Base-by-base conservation (phyloP, 768 basidiomycete genomes). In the Coprinopsis cinerea region DNA sequence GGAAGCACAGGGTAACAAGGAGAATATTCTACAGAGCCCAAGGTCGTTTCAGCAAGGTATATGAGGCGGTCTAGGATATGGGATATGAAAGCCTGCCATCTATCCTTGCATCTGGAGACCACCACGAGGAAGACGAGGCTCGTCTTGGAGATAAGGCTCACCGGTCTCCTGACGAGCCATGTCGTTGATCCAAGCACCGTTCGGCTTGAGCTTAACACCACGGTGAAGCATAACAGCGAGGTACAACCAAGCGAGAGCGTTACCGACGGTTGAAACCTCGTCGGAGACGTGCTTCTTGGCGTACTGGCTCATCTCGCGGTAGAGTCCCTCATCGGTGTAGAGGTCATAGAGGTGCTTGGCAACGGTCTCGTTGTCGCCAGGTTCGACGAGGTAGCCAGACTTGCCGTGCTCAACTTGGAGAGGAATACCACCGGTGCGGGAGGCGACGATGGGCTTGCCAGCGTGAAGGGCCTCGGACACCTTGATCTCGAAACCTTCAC, bases 401-500 rank as follows among this genome's bases (percentile, higher is more conserved):
- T 90, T 84, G 47, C 91, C 92, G 56, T 96, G 70, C 57, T 81
- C 80, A 55, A 96, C 79, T 63, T 97, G 94, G 41, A 96, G 81
- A 35, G 94, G 94, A 61, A 97, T 95, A 57, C 93, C 93, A 51
- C 94, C 94, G 3, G 94, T 94, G 50, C 75, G 75, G 45, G 76
- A 83, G 6, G 89, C 89, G 59, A 97, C 78, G 60, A 94, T 76
- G 26, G 92, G 92, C 55, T 88, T 87, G 53, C 88, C 88, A 25
- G 90, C 82, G 66, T 94, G 89, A 46, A 97, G 75, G n/a, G 89
- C 91, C 69, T 95, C 91, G 41, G 91, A 92, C 44, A 94, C 92
- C 67, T 97, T 97, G 68, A 97, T 91, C 62, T 97, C 94, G 69
- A 96, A 97, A 24, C 94, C 94, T 70, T 97, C 94, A 50, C 92